Evolutionary conservation across 176 grass and related monocot genomes (phyloP).

Genomic region (Oryza glumipatula): DNA sequence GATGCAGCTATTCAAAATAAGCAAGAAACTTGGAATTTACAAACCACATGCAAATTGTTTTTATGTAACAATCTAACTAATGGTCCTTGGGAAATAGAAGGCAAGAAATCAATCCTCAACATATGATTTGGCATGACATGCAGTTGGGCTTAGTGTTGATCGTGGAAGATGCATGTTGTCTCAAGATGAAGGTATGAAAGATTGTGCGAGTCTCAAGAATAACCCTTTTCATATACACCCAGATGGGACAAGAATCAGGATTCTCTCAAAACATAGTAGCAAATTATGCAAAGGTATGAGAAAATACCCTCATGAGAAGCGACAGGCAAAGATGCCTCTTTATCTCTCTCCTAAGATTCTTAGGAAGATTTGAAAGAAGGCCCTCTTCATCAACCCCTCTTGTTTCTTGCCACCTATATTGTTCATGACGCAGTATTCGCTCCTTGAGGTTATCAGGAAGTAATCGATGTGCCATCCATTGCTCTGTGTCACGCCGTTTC

Average conservation of each 20-base stretch:
- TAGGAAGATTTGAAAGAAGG: conserved; percentile 88
- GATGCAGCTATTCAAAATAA: conserved; percentile 14
- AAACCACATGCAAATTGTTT: background rate
- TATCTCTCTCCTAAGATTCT: conserved; percentile 91
- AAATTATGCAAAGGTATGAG: conserved; percentile 28
- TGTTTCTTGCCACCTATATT: conserved; percentile 98
- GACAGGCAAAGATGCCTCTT: conserved; percentile 84
- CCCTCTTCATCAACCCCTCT: conserved; percentile 90
- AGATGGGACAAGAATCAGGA: background rate
- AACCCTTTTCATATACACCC: background rate
- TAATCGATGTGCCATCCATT: conserved; percentile 85
- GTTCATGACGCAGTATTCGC: conserved; percentile 78
- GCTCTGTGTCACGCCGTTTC: conserved; percentile 82
- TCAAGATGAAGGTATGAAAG: background rate
- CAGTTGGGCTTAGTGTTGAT: background rate
- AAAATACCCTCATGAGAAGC: conserved; percentile 84
- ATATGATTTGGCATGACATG: conserved; percentile 3
- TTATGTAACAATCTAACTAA: background rate
- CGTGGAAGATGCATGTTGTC: background rate
- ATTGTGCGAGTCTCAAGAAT: background rate
- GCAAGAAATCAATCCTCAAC: conserved; percentile 8
- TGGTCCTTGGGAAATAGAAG: background rate
- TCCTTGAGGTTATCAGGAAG: conserved; percentile 91
- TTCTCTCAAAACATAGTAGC: background rate
- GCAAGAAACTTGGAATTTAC: background rate